Percentiles rank a stretch among this genome's conserved stretches.
Evolutionary conservation across 2,329 filamentous ascomycete species (phyloP).

Genomic region (Metarhizium rileyi): DNA sequence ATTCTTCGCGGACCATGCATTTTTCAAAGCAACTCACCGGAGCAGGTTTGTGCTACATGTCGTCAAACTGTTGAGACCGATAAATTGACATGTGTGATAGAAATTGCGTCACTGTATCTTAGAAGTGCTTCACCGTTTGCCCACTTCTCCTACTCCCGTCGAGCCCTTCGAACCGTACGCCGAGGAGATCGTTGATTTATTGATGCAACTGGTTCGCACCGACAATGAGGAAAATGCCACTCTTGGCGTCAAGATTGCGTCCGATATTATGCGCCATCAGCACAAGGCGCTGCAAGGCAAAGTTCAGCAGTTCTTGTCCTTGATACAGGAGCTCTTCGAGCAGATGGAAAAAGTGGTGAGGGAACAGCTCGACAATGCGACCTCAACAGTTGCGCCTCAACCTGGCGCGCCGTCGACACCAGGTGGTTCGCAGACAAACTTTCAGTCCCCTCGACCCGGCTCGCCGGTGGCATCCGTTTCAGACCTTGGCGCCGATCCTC

Average conservation of each 20-base stretch:
- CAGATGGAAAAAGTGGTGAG: constrained; percentile 91
- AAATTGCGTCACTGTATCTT: constrained; percentile 89
- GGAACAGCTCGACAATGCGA: constrained; percentile 82
- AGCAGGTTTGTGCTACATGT: constrained; percentile 56
- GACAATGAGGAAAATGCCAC: constrained; percentile 99
- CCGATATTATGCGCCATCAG: constrained; percentile 92
- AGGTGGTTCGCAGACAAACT: constrained; percentile 56
- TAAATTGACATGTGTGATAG: constrained; percentile 28
- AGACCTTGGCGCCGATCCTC: constrained; percentile 72
- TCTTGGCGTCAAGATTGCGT: constrained; percentile 96
- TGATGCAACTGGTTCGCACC: constrained; percentile 77
- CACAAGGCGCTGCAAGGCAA: constrained; percentile 67
- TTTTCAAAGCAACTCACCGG: constrained; percentile 80
- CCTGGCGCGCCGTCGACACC: constrained; percentile 56
- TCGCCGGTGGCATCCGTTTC: constrained; percentile 77
- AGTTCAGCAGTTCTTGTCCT: constrained; percentile 78
- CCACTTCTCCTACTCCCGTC: constrained; percentile 56
- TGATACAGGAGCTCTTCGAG: constrained; percentile 94
- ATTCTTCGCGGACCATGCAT: constrained; percentile 79
- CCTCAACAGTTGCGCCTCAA: constrained; percentile 40
- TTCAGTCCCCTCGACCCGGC: constrained; percentile 79
- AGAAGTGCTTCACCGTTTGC: constrained; percentile 85
- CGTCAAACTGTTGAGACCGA: not conserved
- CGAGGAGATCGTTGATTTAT: constrained; percentile 75
- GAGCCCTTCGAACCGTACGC: constrained; percentile 86